Evolutionary conservation across 768 basidiomycete species (phyloP), one percentile per base, ranked within the genome.

Genomic region (Lactifluus pinguis): DNA sequence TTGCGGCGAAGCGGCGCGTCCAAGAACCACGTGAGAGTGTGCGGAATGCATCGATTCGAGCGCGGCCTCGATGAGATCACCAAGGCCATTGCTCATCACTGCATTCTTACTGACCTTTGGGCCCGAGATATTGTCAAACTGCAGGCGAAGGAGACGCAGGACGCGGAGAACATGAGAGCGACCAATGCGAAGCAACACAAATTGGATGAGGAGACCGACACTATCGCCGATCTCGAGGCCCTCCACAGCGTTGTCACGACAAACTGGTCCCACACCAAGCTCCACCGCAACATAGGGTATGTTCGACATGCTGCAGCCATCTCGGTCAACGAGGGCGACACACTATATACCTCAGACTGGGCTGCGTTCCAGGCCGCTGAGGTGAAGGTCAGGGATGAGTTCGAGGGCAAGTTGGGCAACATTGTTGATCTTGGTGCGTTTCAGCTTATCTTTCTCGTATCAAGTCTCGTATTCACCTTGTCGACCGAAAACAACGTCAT

Each of bases 331-430:
- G 52, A 68, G 29, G 63, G 19, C n/a, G n/a, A n/a, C n/a, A 39
- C 39, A 53, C 55, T 13, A 49, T 72, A 69, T 57, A 72, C 71
- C 34, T 21, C 53, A 52, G 72, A 73, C 55, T 65, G 67, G 30
- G 71, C 57, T 44, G 67, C 69, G 17, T 63, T 74, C 60, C 63
- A 66, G 64, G 55, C 72, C 53, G 57, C 71, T 49, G 25, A 15
- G 49, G 56, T 32, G 55, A 73, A 66, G 71, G 60, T 68, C 70
- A 59, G 60, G 39, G 21, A 54, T 15, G 2, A 36, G 4, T 73
- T 74, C 62, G 56, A 68, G n/a, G n/a, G n/a, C n/a, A n/a, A n/a
- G n/a, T n/a, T n/a, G 65, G 69, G 71, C 50, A 73, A 73, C 49
- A 51, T 68, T 42, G 66, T 73, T 53, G 58, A 71, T 38, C 41